A percentile compares a stretch with the other conserved stretches of the same genome.
Conservation (phyloP, 2,329 filamentous ascomycete genomes). For the Trichoderma gracile region DNA sequence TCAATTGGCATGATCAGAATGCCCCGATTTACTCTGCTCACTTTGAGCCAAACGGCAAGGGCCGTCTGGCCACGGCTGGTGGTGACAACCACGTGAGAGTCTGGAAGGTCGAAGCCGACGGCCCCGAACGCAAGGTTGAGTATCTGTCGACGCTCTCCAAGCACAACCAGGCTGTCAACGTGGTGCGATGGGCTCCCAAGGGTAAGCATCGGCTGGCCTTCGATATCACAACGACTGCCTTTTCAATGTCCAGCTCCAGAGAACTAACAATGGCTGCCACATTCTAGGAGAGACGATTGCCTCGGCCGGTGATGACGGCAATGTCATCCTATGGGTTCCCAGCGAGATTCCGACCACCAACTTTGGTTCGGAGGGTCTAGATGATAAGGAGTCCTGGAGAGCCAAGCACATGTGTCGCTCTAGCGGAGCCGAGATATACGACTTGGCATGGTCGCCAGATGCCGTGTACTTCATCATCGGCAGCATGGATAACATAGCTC, state of each 20-base stretch:
- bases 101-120: constrained; percentile 85
- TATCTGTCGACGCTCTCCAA: constrained; percentile 91
- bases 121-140: constrained; percentile 83
- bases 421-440: constrained; percentile 94
- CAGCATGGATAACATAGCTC: constrained; percentile 98
- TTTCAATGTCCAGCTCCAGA: neutral
- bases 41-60: constrained; percentile 90
- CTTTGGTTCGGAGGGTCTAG: constrained; percentile 81
- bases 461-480: constrained; percentile 94
- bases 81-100: constrained; percentile 96
- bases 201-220: constrained; percentile 54
- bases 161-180: constrained; percentile 96
- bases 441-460: constrained; percentile 98
- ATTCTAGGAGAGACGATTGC: constrained; percentile 81
- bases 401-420: constrained; percentile 98
- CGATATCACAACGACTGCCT: neutral
- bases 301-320: constrained; percentile 95
- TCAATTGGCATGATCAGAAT: constrained; percentile 98
- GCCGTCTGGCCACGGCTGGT: constrained; percentile 87
- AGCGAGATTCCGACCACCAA: constrained; percentile 69
- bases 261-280: constrained; percentile 24
- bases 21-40: constrained; percentile 96
- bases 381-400: constrained; percentile 96
- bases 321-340: constrained; percentile 93
- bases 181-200: constrained; percentile 92